A percentile compares a stretch with the other conserved stretches of the same genome.
These are phyloP conservation scores for Erodium maritimum DNA, from an alignment of 345 rosid genomes.

Conservation along the genomic window DNA sequence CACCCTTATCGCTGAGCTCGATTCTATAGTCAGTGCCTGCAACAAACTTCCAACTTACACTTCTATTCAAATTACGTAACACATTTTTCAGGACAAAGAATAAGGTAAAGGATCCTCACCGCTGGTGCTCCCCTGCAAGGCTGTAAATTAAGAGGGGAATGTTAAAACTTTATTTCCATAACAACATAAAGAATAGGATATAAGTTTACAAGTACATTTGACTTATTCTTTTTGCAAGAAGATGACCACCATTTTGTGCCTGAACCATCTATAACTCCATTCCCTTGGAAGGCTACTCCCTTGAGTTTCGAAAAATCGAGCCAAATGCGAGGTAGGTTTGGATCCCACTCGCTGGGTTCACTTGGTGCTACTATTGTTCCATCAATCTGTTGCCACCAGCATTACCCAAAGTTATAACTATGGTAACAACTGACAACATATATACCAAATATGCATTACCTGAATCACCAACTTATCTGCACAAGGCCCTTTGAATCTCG, in stretches of 20 bases:
- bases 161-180: slow-evolving; percentile 11
- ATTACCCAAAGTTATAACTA: not conserved
- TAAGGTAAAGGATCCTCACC: slow-evolving; percentile 27
- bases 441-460: slow-evolving; percentile 24
- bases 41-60: slow-evolving; percentile 13
- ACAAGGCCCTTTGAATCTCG: slow-evolving; percentile 82
- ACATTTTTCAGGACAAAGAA: slow-evolving; percentile 2
- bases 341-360: slow-evolving; percentile 86
- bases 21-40: slow-evolving; percentile 91
- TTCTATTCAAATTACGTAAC: not conserved
- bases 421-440: not conserved
- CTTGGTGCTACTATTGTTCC: slow-evolving; percentile 88
- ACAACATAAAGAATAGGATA: slow-evolving; percentile 1
- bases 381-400: slow-evolving; percentile 48
- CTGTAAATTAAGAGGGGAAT: slow-evolving; percentile 24
- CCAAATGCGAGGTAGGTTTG: slow-evolving; percentile 51
- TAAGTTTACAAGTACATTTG: slow-evolving; percentile 39
- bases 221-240: slow-evolving; percentile 88
- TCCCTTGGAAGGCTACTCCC: slow-evolving; percentile 67
- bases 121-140: slow-evolving; percentile 92
- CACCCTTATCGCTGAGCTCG: slow-evolving; percentile 63
- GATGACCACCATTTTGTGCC: slow-evolving; percentile 99
- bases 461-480: slow-evolving; percentile 55
- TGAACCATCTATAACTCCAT: slow-evolving; percentile 88
- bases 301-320: slow-evolving; percentile 75